Conservation (phyloP, 2,329 filamentous ascomycete genomes). For the Monosporascus sp. region DNA sequence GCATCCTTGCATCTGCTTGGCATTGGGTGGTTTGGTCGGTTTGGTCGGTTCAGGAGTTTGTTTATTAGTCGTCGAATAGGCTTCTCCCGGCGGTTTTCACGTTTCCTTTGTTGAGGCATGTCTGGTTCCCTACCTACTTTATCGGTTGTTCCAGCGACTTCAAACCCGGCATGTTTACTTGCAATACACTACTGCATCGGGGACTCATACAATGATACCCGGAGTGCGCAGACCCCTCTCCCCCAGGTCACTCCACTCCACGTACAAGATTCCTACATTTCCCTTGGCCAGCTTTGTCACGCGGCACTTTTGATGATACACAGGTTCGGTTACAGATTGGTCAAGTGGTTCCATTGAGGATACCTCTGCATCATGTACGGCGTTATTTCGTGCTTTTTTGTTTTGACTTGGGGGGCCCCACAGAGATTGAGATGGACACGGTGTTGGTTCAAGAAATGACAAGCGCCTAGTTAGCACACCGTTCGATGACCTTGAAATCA, state of each 20-base stretch:
- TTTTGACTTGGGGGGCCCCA: conserved; percentile 3
- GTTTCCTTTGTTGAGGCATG: conserved; percentile 8
- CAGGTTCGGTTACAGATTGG: conserved; percentile 10
- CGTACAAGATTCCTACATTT: conserved; percentile 14
- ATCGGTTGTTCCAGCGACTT: conserved; percentile 9
- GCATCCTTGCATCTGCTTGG: conserved; percentile 6
- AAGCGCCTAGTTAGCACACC: not conserved
- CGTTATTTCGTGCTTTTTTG: conserved; percentile 14
- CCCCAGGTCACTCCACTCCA: conserved; percentile 26
- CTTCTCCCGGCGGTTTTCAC: conserved; percentile 11
- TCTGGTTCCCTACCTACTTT: conserved; percentile 3
- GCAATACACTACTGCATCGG: conserved; percentile 25
- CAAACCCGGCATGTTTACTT: conserved; percentile 11
- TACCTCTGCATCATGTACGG: conserved; percentile 25
- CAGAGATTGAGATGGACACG: conserved; percentile 15
- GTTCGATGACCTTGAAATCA: not conserved
- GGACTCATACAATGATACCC: conserved; percentile 28
- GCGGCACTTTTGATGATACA: conserved; percentile 6
- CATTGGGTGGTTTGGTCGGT: conserved; percentile 2
- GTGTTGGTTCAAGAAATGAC: not conserved
- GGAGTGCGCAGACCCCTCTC: conserved; percentile 23
- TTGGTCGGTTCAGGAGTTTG: conserved; percentile 3
- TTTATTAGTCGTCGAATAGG: conserved; percentile 3
- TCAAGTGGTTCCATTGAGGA: conserved; percentile 13
- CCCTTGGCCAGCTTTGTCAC: conserved; percentile 10